phyloP scores from a whole-genome alignment of 2,329 filamentous ascomycete genomes.

The Cercospora janseana region DNA sequence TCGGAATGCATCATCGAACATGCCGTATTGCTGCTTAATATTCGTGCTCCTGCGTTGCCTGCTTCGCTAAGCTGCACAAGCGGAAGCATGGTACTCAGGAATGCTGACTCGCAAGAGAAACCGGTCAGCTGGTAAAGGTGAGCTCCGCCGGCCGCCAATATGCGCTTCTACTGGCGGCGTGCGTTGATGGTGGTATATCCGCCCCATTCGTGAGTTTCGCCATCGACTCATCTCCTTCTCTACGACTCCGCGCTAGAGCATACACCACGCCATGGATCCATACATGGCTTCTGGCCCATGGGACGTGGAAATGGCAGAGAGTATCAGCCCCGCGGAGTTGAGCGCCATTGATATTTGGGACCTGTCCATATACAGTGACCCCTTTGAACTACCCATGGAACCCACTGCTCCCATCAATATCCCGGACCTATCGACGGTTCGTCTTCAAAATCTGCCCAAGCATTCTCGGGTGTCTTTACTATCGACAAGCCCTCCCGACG shows the following conservation, averaged over 20 bases:
- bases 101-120: not conserved
- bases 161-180: constrained; percentile 3
- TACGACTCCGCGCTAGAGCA: not conserved
- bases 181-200: not conserved
- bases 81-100: too few relatives aligned
- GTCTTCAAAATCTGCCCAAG: not conserved
- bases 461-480: constrained; percentile 6
- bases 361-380: constrained; percentile 8
- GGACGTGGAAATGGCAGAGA: not conserved
- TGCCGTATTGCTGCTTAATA: too few relatives aligned
- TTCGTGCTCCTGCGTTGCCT: too few relatives aligned
- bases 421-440: not conserved
- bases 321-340: not conserved
- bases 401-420: not conserved
- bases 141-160: constrained; percentile 3
- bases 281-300: not conserved
- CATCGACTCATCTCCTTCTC: not conserved
- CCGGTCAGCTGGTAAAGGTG: not conserved
- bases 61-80: too few relatives aligned
- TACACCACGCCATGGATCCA: not conserved
- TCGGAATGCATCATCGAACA: too few relatives aligned
- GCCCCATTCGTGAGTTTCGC: not conserved
- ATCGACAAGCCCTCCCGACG: constrained; percentile 7
- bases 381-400: not conserved
- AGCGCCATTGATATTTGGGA: constrained; percentile 9